Evolutionary conservation across 768 basidiomycete species (phyloP).

Genomic region (Russula olivacea): DNA sequence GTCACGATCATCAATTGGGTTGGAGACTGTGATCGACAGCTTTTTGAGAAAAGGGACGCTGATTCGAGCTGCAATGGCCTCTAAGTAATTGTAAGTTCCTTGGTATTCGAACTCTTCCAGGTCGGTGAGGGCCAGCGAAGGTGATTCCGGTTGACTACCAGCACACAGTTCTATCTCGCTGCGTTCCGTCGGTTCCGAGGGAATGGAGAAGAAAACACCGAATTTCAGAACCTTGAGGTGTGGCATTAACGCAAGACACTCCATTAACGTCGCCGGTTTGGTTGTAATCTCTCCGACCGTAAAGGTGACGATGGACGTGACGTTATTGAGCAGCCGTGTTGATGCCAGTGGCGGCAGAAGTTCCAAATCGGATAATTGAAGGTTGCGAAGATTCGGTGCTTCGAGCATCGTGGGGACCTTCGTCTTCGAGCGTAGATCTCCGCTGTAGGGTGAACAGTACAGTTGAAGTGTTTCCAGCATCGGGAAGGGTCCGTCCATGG

Average conservation of each 20-base stretch:
- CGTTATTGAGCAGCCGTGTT: background rate
- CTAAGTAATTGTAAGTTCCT: background rate
- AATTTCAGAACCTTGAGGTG: background rate
- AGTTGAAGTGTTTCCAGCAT: background rate
- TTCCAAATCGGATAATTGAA: background rate
- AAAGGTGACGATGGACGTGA: background rate
- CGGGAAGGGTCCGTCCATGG: background rate
- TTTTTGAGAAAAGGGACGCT: conserved; percentile 2
- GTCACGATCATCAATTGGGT: background rate
- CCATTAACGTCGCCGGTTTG: background rate
- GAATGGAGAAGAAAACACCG: background rate
- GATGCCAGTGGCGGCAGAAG: background rate
- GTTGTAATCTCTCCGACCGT: background rate
- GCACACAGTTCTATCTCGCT: too few relatives aligned
- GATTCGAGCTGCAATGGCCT: background rate
- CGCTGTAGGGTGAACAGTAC: background rate
- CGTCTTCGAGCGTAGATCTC: too few relatives aligned
- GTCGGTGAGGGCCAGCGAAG: background rate
- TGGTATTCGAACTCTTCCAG: background rate
- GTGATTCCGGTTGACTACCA: background rate
- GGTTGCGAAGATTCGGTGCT: conserved; percentile 1
- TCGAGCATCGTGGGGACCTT: background rate
- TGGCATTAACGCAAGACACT: background rate
- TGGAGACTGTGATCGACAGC: background rate
- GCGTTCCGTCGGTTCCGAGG: too few relatives aligned